A percentile compares a stretch with the other conserved stretches of the same genome.
Evolutionary conservation across 169 alveolate genomes (phyloP).

Genomic region (Plasmodium falciparum): DNA sequence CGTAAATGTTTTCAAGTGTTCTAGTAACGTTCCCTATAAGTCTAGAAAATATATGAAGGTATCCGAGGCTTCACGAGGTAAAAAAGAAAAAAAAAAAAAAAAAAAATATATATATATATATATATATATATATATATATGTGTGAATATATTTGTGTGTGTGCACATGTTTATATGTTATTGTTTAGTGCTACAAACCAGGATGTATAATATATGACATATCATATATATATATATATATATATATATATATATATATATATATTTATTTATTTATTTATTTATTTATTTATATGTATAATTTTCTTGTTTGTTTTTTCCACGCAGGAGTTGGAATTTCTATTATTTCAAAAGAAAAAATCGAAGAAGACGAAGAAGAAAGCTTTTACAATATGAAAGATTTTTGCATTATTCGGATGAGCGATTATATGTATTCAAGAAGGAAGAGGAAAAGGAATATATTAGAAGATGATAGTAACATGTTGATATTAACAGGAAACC

Average conservation of each 20-base stretch:
- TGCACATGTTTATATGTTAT: not conserved
- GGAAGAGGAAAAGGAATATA: constrained; percentile 30
- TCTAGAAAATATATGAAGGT: not conserved
- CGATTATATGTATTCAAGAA: constrained; percentile 8
- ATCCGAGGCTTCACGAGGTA: not conserved
- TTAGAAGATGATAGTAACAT: constrained; percentile 28
- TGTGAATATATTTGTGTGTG: not conserved
- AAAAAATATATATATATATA: not conserved
- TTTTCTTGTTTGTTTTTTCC: not conserved
- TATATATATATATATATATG: not conserved
- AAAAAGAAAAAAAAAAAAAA: not conserved
- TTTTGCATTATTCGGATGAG: constrained; percentile 47
- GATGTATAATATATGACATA: constrained; percentile 15
- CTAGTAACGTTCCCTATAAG: not conserved
- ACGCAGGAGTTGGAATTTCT: constrained; percentile 11
- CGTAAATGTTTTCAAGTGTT: constrained; percentile 19
- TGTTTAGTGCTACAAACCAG: not conserved
- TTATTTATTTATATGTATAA: not conserved
- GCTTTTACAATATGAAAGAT: constrained; percentile 44
- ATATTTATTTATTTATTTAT: not conserved
- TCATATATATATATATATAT: not conserved
- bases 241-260: not conserved
- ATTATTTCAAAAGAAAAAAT: constrained; percentile 35
- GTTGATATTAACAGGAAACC: constrained; percentile 32
- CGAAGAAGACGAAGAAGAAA: constrained; percentile 36